A percentile compares a stretch with the other conserved stretches of the same genome.
These are phyloP conservation scores for Zygosaccharomyces pseudobailii DNA, from an alignment of 1,139 yeast genomes.

Conservation along the genomic window DNA sequence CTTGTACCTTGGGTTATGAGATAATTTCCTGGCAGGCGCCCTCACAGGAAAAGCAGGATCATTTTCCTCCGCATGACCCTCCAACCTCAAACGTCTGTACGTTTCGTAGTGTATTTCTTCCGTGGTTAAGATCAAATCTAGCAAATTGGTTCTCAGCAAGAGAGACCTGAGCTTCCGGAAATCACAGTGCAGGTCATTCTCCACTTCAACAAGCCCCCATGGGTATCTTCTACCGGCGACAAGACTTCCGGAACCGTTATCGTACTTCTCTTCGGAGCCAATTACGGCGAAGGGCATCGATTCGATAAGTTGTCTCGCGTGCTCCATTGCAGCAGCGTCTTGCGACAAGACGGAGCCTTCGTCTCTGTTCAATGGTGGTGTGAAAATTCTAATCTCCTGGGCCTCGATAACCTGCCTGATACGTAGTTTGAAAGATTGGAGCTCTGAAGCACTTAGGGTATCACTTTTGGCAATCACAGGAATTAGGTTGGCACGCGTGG, in stretches of 20 bases:
- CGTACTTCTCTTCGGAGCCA: slow-evolving; percentile 86
- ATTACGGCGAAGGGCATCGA: slow-evolving; percentile 92
- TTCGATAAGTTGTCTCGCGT: slow-evolving; percentile 77
- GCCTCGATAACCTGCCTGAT: slow-evolving; percentile 89
- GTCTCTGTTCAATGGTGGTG: slow-evolving; percentile 55
- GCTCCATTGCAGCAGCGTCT: slow-evolving; percentile 72
- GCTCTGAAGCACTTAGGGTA: slow-evolving; percentile 78
- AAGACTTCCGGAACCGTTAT: slow-evolving; percentile 65
- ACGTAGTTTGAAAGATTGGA: slow-evolving; percentile 75
- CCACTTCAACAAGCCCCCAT: slow-evolving; percentile 98
- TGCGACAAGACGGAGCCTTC: slow-evolving; percentile 39
- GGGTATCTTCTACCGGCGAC: slow-evolving; percentile 92
- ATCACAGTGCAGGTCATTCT: slow-evolving; percentile 93
- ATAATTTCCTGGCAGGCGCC: slow-evolving; percentile 38
- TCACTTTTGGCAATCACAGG: slow-evolving; percentile 96
- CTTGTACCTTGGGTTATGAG: slow-evolving; percentile 85
- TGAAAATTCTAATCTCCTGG: slow-evolving; percentile 84
- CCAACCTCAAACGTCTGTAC: slow-evolving; percentile 78
- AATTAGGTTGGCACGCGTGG: slow-evolving; percentile 84
- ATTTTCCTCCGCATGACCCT: slow-evolving; percentile 41
- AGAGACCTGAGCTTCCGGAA: slow-evolving; percentile 87
- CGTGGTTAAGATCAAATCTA: slow-evolving; percentile 84
- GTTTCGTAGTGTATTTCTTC: slow-evolving; percentile 89
- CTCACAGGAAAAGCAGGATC: slow-evolving; percentile 25
- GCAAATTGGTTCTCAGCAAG: slow-evolving; percentile 85